Percentiles rank a stretch among this genome's conserved stretches.
phyloP scores from a whole-genome alignment of 768 basidiomycete genomes.

The Neoboletus magnificus region DNA sequence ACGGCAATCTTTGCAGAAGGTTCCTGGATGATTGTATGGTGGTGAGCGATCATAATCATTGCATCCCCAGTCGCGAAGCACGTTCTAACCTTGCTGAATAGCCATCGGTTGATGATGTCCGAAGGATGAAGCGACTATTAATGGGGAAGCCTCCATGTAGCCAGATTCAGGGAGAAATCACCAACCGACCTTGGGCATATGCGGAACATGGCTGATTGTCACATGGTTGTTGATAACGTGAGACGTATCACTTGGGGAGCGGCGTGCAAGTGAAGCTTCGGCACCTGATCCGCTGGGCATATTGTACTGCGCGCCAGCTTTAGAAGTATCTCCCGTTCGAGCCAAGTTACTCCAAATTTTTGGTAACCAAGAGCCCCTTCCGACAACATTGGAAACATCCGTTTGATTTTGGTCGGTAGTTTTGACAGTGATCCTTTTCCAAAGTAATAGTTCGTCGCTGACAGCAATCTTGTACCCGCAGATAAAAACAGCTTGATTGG shows the following conservation, averaged over 20 bases:
- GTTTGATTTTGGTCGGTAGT: too few relatives aligned
- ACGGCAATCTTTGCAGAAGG: background rate
- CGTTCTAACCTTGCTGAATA: background rate
- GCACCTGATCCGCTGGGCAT: background rate
- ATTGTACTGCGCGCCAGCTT: background rate
- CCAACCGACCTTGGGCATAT: background rate
- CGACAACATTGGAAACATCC: background rate
- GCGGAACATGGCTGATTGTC: background rate
- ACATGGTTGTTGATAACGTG: background rate
- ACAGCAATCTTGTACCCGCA: background rate
- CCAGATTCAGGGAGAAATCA: background rate
- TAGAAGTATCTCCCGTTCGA: background rate
- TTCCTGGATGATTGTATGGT: background rate
- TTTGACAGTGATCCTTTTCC: background rate
- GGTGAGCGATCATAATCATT: background rate
- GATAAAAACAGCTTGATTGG: background rate
- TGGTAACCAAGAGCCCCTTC: background rate
- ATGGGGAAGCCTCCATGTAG: background rate
- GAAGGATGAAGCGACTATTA: background rate
- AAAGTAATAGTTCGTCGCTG: background rate
- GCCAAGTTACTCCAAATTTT: background rate
- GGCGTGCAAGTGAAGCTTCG: background rate
- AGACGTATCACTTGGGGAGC: background rate
- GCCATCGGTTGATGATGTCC: background rate
- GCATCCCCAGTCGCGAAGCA: background rate